A percentile compares a stretch with the other conserved stretches of the same genome.
These are phyloP conservation scores for Ploettnerulaceae sp. DNA, from an alignment of 2,329 filamentous ascomycete species.

Conservation along the genomic window DNA sequence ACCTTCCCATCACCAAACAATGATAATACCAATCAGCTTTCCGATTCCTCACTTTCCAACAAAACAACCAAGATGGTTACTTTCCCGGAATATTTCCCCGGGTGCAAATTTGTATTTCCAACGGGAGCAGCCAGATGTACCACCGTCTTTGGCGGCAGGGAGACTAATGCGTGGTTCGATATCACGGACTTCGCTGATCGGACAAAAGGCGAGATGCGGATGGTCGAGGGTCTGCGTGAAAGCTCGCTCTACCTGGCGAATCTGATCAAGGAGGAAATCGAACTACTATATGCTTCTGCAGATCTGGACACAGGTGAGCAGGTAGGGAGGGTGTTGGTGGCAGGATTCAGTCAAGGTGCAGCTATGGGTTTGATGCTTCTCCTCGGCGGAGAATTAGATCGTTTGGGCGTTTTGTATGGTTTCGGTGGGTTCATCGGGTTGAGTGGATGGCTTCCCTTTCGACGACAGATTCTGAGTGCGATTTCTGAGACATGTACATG, in stretches of 20 bases:
- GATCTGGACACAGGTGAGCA: not conserved
- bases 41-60: not conserved
- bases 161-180: constrained; percentile 30
- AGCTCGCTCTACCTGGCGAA: constrained; percentile 15
- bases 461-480: constrained; percentile 12
- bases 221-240: constrained; percentile 10
- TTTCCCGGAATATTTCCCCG: not conserved
- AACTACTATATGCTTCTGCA: not conserved
- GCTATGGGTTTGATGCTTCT: constrained; percentile 22
- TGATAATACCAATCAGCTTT: not conserved
- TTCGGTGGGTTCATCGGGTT: constrained; percentile 14
- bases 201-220: constrained; percentile 13
- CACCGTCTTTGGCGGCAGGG: constrained; percentile 22
- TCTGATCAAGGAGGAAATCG: constrained; percentile 1
- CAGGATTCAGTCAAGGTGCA: constrained; percentile 26
- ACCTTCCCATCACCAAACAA: not conserved
- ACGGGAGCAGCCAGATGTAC: constrained; percentile 15
- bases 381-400: constrained; percentile 19
- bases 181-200: constrained; percentile 26
- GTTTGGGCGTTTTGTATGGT: not conserved
- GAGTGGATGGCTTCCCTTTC: constrained; percentile 30
- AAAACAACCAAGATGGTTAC: not conserved
- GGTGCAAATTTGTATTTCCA: constrained; percentile 24
- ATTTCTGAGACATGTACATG: too few species aligned
- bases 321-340: constrained; percentile 10